Evolutionary conservation across 2,329 filamentous ascomycete genomes (phyloP).

Genomic region (Salinomyces thailandicus): DNA sequence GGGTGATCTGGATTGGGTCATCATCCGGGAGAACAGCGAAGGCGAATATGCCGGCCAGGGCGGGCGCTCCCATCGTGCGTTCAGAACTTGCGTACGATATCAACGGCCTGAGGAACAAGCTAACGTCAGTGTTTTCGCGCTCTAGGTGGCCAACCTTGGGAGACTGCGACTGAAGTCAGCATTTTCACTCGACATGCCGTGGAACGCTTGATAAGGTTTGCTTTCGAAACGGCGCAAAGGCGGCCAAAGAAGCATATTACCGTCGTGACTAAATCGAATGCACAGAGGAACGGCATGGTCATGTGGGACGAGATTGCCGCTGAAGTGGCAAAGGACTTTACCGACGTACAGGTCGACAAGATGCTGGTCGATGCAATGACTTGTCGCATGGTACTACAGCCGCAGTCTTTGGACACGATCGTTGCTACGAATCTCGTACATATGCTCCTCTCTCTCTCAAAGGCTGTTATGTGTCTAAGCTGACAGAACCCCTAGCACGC

Average conservation of each 20-base stretch:
- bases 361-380: conserved; percentile 61
- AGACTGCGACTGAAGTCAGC: conserved; percentile 51
- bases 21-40: conserved; percentile 56
- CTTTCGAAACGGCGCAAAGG: conserved; percentile 50
- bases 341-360: conserved; percentile 51
- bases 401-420: conserved; percentile 50
- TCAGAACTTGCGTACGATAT: too few relatives aligned
- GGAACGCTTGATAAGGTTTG: conserved; percentile 51
- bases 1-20: conserved; percentile 56
- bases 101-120: too few relatives aligned
- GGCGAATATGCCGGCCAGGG: conserved; percentile 58
- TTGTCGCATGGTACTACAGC: conserved; percentile 51
- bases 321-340: conserved; percentile 46
- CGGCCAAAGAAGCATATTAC: conserved; percentile 49
- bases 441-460: too few relatives aligned
- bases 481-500: conserved; percentile 29
- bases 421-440: conserved; percentile 48
- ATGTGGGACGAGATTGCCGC: conserved; percentile 55
- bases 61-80: conserved; percentile 50
- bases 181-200: conserved; percentile 54
- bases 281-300: conserved; percentile 57
- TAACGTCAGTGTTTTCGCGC: too few relatives aligned
- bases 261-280: conserved; percentile 56
- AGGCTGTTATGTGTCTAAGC: not conserved
- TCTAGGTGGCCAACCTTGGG: too few relatives aligned